Conservation (phyloP, 2,329 filamentous ascomycete species). For the Hypoxylon sp. region DNA sequence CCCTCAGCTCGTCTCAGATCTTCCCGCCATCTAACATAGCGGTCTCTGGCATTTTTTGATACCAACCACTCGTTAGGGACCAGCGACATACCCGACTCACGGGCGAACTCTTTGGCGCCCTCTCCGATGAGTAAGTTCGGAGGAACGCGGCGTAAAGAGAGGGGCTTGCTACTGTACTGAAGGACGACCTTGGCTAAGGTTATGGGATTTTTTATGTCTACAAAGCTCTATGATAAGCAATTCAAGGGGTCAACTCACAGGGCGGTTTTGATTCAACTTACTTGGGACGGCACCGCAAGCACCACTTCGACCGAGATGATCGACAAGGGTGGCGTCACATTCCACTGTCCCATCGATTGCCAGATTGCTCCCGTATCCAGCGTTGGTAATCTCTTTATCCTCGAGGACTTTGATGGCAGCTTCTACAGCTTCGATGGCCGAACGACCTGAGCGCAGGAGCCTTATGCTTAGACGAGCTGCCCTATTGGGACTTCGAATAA, state of each 20-base stretch:
- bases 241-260: background rate
- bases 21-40: constrained; percentile 82
- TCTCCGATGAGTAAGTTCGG: constrained; percentile 91
- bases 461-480: constrained; percentile 88
- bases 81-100: constrained; percentile 78
- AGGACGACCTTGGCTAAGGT: constrained; percentile 86
- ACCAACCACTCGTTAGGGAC: constrained; percentile 82
- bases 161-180: constrained; percentile 77
- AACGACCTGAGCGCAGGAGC: constrained; percentile 80
- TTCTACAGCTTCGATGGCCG: constrained; percentile 89
- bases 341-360: constrained; percentile 92
- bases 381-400: constrained; percentile 95
- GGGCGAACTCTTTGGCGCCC: constrained; percentile 88
- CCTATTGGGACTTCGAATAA: constrained; percentile 59
- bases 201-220: constrained; percentile 94
- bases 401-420: constrained; percentile 89
- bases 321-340: constrained; percentile 93
- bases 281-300: constrained; percentile 91
- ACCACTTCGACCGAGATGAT: constrained; percentile 90
- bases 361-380: constrained; percentile 95
- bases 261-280: constrained; percentile 62
- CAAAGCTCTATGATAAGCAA: constrained; percentile 10
- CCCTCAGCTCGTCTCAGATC: constrained; percentile 75
- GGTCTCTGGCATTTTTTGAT: constrained; percentile 81
- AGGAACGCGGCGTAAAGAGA: constrained; percentile 90